phyloP scores from a whole-genome alignment of 495 filamentous ascomycete species.

The Xylona heveae region DNA sequence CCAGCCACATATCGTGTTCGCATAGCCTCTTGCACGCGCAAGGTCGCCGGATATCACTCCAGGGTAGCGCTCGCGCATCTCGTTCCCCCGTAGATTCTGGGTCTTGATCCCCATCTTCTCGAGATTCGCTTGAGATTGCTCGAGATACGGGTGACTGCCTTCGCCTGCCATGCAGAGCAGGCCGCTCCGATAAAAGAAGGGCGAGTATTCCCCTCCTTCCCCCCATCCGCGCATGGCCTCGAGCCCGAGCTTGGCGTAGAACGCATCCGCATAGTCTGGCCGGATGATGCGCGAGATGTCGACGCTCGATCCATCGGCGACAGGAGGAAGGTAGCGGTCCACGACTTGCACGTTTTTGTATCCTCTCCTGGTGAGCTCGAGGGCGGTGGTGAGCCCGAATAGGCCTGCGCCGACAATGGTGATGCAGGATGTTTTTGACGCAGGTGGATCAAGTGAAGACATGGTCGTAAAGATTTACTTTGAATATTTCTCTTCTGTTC shows the following conservation, averaged over 20 bases:
- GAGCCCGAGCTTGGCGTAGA: neutral
- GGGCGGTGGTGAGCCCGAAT: neutral
- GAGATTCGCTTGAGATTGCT: neutral
- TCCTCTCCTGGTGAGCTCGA: neutral
- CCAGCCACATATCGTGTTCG: neutral
- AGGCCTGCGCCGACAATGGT: neutral
- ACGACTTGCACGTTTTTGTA: neutral
- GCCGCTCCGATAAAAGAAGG: neutral
- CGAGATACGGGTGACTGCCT: neutral
- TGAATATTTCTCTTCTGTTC: no score
- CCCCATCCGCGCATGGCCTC: neutral
- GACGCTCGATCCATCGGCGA: neutral
- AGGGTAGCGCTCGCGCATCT: neutral
- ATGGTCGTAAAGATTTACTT: no score
- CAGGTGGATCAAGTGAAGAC: no score
- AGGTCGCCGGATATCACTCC: neutral
- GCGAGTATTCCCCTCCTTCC: neutral
- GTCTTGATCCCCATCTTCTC: neutral
- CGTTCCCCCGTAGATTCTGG: no score
- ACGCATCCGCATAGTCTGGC: neutral
- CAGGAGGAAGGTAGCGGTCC: neutral
- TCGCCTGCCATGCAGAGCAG: neutral
- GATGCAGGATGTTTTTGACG: no score
- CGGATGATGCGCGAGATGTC: neutral
- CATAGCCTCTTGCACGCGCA: neutral